Evolutionary conservation across 1,284 basidiomycete genomes (phyloP).

Genomic region (Tylopilus sp.): DNA sequence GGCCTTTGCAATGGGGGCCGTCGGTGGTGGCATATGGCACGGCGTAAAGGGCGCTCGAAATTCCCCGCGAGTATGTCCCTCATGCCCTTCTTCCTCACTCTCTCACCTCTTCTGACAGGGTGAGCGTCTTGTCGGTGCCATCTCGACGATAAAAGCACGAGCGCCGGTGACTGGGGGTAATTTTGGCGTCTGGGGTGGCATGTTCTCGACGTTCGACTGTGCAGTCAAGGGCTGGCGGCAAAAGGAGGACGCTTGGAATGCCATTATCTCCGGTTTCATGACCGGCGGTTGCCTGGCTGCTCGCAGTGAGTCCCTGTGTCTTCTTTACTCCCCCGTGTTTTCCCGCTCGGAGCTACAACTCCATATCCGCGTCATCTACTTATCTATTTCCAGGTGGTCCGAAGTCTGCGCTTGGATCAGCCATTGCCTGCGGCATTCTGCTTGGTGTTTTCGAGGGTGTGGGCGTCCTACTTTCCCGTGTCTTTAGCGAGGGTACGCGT

Average conservation of each 20-base stretch:
- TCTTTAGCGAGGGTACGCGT: constrained; percentile 80
- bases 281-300: constrained; percentile 96
- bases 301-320: constrained; percentile 67
- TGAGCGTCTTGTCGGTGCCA: constrained; percentile 89
- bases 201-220: constrained; percentile 98
- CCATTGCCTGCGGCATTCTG: constrained; percentile 94
- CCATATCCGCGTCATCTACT: constrained; percentile 6
- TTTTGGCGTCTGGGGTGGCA: constrained; percentile 97
- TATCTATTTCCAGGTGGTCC: constrained; percentile 72
- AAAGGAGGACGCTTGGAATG: constrained; percentile 99
- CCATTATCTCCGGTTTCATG: constrained; percentile 97
- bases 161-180: constrained; percentile 98
- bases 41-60: constrained; percentile 98
- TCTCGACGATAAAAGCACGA: constrained; percentile 97
- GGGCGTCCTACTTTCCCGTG: constrained; percentile 80
- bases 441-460: constrained; percentile 97
- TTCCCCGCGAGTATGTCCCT: constrained; percentile 73
- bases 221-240: constrained; percentile 96
- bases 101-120: constrained; percentile 48
- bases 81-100: neutral
- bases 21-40: constrained; percentile 98
- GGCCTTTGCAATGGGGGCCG: constrained; percentile 93
- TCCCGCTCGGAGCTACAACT: neutral
- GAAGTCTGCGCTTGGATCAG: constrained; percentile 84
- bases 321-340: neutral